Evolutionary conservation across 2,329 filamentous ascomycete genomes (phyloP).

Genomic region (Colletotrichum kahawae): DNA sequence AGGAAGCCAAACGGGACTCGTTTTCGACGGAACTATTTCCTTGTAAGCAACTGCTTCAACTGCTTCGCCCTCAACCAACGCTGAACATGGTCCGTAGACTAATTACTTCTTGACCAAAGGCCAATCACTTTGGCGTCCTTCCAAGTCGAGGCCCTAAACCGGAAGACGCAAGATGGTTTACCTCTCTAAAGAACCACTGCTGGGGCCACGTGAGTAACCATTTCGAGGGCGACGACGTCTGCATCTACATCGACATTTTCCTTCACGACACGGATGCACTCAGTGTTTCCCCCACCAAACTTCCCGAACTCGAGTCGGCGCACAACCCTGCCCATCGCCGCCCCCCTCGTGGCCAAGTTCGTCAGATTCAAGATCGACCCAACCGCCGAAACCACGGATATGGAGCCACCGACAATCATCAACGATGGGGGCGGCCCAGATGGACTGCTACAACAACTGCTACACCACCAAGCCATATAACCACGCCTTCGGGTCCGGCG

Average conservation of each 20-base stretch:
- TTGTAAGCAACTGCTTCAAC: rapidly evolving
- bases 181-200: not conserved
- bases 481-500: not conserved
- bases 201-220: not conserved
- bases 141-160: not conserved
- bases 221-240: not conserved
- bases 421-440: not conserved
- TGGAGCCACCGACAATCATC: not conserved
- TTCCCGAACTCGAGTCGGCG: not conserved
- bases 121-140: not conserved
- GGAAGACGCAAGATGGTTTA: not conserved
- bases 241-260: not conserved
- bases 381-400: not conserved
- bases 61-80: too few relatives aligned
- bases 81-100: not conserved
- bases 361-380: not conserved
- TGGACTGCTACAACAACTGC: not conserved
- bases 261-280: not conserved
- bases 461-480: not conserved
- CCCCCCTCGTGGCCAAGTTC: not conserved
- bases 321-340: not conserved
- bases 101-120: rapidly evolving
- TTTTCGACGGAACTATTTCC: not conserved
- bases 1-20: not conserved
- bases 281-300: not conserved